Evolutionary conservation across 345 rosid species (phyloP).

Genomic region (Cardamine resedifolia): DNA sequence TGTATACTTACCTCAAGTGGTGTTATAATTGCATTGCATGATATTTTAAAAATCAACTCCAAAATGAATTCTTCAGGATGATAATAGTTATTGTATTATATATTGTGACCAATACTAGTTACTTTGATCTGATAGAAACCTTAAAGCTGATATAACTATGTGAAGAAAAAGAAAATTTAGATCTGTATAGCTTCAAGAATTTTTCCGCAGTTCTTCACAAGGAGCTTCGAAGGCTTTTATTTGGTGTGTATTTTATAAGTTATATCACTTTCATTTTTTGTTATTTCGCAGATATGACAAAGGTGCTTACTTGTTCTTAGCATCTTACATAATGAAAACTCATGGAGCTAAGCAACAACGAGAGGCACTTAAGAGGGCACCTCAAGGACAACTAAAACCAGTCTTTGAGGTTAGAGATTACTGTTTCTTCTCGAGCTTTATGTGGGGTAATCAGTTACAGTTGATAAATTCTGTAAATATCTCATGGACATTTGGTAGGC

Average conservation of each 20-base stretch:
- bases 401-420: slow-evolving; percentile 70
- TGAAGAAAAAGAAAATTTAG: not conserved
- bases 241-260: not conserved
- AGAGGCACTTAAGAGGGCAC: slow-evolving; percentile 63
- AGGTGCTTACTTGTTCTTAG: slow-evolving; percentile 84
- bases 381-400: slow-evolving; percentile 63
- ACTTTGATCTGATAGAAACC: slow-evolving; percentile 10
- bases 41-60: not conserved
- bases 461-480: slow-evolving; percentile 11
- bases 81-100: not conserved
- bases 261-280: slow-evolving; percentile 11
- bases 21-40: slow-evolving; percentile 17
- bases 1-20: slow-evolving; percentile 15
- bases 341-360: slow-evolving; percentile 90
- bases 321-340: slow-evolving; percentile 84
- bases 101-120: slow-evolving; percentile 17
- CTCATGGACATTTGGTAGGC: slow-evolving; percentile 50
- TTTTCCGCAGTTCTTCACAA: slow-evolving; percentile 8
- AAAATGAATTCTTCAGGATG: slow-evolving; percentile 19
- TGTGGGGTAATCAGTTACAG: slow-evolving; percentile 14
- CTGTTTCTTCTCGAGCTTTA: slow-evolving; percentile 11
- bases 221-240: slow-evolving; percentile 20
- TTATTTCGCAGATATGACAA: slow-evolving; percentile 68
- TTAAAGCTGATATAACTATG: slow-evolving; percentile 1
- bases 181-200: slow-evolving; percentile 5